Conservation (phyloP, 805 yeast genomes). For the Kodamaea jinghongensis region DNA sequence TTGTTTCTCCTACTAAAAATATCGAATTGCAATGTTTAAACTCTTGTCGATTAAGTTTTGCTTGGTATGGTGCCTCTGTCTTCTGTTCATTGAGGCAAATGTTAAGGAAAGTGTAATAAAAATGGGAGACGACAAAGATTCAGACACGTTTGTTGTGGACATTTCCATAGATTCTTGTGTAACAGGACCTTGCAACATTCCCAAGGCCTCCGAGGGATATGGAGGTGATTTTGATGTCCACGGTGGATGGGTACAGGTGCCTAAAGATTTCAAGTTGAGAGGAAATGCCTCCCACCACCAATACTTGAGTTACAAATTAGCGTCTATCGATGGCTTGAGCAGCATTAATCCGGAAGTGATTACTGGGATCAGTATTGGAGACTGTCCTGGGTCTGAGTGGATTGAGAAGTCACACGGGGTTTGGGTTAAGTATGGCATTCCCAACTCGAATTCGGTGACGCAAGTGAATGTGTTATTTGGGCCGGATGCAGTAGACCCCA, state of each 20-base stretch:
- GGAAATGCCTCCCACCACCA: background rate
- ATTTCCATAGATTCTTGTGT: constrained; percentile 20
- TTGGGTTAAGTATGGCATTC: constrained; percentile 56
- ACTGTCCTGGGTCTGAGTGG: constrained; percentile 42
- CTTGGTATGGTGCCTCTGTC: too few relatives aligned
- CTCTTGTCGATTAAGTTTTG: too few relatives aligned
- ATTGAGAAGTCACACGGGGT: constrained; percentile 45
- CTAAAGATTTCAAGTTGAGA: constrained; percentile 2
- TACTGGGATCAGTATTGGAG: background rate
- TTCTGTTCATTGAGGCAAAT: too few relatives aligned
- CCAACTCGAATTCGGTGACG: constrained; percentile 36
- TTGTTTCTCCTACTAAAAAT: too few relatives aligned
- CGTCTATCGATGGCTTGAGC: background rate
- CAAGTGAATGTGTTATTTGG: constrained; percentile 74
- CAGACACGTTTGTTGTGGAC: constrained; percentile 3
- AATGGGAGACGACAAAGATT: too few relatives aligned
- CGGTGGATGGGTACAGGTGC: background rate
- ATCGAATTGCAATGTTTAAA: too few relatives aligned
- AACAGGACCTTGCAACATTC: background rate
- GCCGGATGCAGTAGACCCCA: constrained; percentile 68
- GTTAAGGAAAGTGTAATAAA: too few relatives aligned
- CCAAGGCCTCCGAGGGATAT: background rate
- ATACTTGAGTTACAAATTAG: constrained; percentile 3
- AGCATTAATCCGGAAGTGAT: background rate
- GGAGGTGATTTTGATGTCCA: background rate